Percentiles rank a stretch among this genome's conserved stretches.
These are phyloP conservation scores for Penicillium taxi DNA, from an alignment of 495 filamentous ascomycete species.

Conservation along the genomic window DNA sequence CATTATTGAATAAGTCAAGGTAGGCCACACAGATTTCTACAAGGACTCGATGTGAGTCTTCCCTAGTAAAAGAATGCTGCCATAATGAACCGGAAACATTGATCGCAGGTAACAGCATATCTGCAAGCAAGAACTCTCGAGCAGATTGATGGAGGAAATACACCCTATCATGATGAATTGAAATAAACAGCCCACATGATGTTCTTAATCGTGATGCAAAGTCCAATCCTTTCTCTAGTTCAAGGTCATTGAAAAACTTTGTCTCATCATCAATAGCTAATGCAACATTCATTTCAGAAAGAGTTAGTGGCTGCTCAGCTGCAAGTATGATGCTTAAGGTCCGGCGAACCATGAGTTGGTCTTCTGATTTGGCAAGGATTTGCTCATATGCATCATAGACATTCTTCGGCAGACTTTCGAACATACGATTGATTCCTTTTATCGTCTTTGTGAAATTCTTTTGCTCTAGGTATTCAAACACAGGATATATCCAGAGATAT, in stretches of 20 bases:
- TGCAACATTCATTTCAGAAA: slow-evolving; percentile 34
- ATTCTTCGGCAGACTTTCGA: slow-evolving; percentile 21
- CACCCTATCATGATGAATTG: slow-evolving; percentile 22
- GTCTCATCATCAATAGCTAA: slow-evolving; percentile 18
- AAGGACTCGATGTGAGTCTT: slow-evolving; percentile 24
- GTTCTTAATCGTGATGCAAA: slow-evolving; percentile 21
- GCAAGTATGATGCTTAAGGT: slow-evolving; percentile 31
- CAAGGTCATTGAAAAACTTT: slow-evolving; percentile 14
- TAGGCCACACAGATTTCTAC: slow-evolving; percentile 27
- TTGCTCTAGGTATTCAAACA: slow-evolving; percentile 21
- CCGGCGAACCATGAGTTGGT: slow-evolving; percentile 16
- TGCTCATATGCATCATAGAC: slow-evolving; percentile 34
- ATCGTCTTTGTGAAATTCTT: slow-evolving; percentile 13
- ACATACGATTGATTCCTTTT: slow-evolving; percentile 13
- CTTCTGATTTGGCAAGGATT: slow-evolving; percentile 24
- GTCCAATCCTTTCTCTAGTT: slow-evolving; percentile 16
- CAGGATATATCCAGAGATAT: slow-evolving; percentile 40
- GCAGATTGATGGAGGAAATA: slow-evolving; percentile 38
- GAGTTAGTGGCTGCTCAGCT: slow-evolving; percentile 26
- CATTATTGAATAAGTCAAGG: slow-evolving; percentile 12
- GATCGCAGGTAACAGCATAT: neutral
- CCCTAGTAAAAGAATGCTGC: slow-evolving; percentile 15
- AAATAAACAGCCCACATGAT: slow-evolving; percentile 33
- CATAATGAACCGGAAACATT: neutral
- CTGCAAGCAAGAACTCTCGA: slow-evolving; percentile 27